Percentiles rank a stretch among this genome's conserved stretches.
Conservation (phyloP, 2,329 filamentous ascomycete genomes). For the Aspergillus sergii region DNA sequence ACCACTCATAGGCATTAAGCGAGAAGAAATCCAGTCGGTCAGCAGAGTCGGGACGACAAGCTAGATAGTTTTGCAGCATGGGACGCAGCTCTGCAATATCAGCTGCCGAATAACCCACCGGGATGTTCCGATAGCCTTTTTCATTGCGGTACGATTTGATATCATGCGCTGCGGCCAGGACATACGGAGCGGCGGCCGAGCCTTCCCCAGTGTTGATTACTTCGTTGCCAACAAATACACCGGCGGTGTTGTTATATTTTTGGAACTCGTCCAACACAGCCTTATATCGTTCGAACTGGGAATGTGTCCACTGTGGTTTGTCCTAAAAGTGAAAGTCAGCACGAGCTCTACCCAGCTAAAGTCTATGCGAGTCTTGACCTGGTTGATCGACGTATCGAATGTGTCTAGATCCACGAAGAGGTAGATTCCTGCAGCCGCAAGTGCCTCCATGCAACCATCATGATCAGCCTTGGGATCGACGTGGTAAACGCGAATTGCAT, state of each 20-base stretch:
- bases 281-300: slow-evolving; percentile 68
- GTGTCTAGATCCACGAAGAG: slow-evolving; percentile 75
- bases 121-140: slow-evolving; percentile 78
- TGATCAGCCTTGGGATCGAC: slow-evolving; percentile 74
- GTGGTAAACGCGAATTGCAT: slow-evolving; percentile 86
- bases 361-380: slow-evolving; percentile 30
- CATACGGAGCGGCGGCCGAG: slow-evolving; percentile 72
- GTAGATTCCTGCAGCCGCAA: slow-evolving; percentile 81
- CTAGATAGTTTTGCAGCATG: slow-evolving; percentile 73
- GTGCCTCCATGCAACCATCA: slow-evolving; percentile 76
- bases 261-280: slow-evolving; percentile 78
- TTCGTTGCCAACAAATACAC: slow-evolving; percentile 88
- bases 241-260: slow-evolving; percentile 75
- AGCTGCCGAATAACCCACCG: slow-evolving; percentile 83
- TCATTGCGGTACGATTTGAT: slow-evolving; percentile 77
- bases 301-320: slow-evolving; percentile 70
- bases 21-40: slow-evolving; percentile 82
- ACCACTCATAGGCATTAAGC: slow-evolving; percentile 85
- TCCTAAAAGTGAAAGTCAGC: slow-evolving; percentile 42
- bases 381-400: slow-evolving; percentile 48
- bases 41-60: slow-evolving; percentile 68
- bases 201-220: slow-evolving; percentile 60
- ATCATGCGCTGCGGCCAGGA: slow-evolving; percentile 80
- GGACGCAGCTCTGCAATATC: slow-evolving; percentile 73
- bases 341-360: neutral